Evolutionary conservation across 2,329 filamentous ascomycete species (phyloP).

Genomic region (Penicillium decumbens): DNA sequence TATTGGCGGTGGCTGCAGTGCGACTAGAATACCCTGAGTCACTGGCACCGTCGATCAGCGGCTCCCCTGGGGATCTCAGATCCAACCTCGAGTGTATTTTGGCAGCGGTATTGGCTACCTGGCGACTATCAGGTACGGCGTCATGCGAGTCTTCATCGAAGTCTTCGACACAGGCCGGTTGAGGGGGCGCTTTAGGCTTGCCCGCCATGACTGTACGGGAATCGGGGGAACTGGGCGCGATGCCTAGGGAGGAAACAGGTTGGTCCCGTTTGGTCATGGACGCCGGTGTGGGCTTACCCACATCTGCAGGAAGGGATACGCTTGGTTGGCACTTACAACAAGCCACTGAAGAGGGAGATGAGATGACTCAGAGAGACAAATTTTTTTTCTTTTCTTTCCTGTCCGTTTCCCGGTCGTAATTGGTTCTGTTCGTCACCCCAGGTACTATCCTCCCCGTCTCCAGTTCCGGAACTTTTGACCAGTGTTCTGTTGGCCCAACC

Average conservation of each 20-base stretch:
- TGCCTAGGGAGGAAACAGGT: slow-evolving; percentile 25
- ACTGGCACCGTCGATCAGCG: slow-evolving; percentile 49
- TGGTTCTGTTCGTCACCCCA: neutral
- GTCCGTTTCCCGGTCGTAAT: neutral
- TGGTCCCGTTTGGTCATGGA: slow-evolving; percentile 19
- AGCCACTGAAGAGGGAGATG: slow-evolving; percentile 1
- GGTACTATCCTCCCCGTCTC: neutral
- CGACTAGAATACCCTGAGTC: slow-evolving; percentile 61
- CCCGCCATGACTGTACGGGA: slow-evolving; percentile 35
- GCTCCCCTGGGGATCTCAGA: slow-evolving; percentile 31
- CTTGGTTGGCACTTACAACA: slow-evolving; percentile 21
- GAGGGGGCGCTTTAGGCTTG: slow-evolving; percentile 28
- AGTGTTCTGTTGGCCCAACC: slow-evolving; percentile 13
- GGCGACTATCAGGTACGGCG: slow-evolving; percentile 45
- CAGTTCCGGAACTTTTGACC: slow-evolving; percentile 3
- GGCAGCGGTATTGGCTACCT: slow-evolving; percentile 39
- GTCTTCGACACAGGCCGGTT: slow-evolving; percentile 46
- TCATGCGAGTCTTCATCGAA: slow-evolving; percentile 45
- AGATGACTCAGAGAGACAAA: slow-evolving; percentile 8
- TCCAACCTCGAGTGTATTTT: slow-evolving; percentile 49
- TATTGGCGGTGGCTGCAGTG: slow-evolving; percentile 51
- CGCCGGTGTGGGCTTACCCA: slow-evolving; percentile 14
- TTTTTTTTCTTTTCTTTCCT: neutral
- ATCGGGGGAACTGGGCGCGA: slow-evolving; percentile 26
- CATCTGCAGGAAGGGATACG: slow-evolving; percentile 12